Conservation (phyloP, 441 rosid genomes). For the Erodium texanum region DNA sequence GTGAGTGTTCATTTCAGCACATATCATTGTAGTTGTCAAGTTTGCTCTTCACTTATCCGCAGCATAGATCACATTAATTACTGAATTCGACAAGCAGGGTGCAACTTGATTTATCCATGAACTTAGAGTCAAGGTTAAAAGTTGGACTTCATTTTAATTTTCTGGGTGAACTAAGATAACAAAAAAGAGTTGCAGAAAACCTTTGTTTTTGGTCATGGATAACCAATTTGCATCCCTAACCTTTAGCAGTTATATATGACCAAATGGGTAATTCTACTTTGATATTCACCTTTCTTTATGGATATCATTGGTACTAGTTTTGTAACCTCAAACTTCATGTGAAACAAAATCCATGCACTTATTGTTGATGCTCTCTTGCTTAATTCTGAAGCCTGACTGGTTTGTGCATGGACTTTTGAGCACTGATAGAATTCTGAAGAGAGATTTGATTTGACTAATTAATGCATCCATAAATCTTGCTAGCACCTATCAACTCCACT, state of each 20-base stretch:
- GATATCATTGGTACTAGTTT: background rate
- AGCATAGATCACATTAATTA: background rate
- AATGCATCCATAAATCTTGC: background rate
- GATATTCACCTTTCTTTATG: background rate
- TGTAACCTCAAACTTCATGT: background rate
- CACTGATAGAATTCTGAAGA: background rate
- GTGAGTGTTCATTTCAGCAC: slow-evolving; percentile 87
- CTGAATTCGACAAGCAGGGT: background rate
- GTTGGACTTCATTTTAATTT: background rate
- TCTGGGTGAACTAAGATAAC: background rate
- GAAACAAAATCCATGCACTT: background rate
- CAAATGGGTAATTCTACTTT: background rate
- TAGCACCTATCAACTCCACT: background rate
- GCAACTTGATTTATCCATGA: background rate
- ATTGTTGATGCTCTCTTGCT: background rate
- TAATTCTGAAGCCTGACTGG: background rate
- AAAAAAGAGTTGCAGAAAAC: background rate
- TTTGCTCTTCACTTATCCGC: too few species aligned
- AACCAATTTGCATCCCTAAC: background rate
- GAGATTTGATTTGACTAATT: background rate
- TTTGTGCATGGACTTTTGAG: background rate
- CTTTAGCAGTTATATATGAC: background rate
- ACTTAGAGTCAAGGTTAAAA: background rate
- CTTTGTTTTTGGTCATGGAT: background rate
- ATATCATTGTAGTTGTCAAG: background rate